A percentile compares a stretch with the other conserved stretches of the same genome.
Conservation (phyloP, 768 basidiomycete genomes). For the Atractiella rhizophila region DNA sequence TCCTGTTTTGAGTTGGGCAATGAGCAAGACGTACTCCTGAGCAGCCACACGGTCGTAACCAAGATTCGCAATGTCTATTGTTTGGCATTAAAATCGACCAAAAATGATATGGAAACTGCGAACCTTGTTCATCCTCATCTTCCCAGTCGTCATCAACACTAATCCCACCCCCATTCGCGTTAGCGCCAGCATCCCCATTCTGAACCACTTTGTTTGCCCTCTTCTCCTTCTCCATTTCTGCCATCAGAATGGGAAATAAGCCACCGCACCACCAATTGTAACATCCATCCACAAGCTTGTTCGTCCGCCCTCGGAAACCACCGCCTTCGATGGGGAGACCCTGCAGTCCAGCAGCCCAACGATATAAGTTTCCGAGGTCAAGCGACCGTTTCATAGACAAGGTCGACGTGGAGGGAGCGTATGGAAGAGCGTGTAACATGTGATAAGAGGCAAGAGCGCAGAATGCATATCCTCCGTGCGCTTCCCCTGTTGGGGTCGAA, state of each 20-base stretch:
- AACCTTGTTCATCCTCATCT: constrained; percentile 18
- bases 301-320: constrained; percentile 77
- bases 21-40: constrained; percentile 63
- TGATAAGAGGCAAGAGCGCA: constrained; percentile 70
- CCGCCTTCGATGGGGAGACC: constrained; percentile 58
- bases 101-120: background rate
- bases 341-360: constrained; percentile 74
- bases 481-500: constrained; percentile 54
- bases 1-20: constrained; percentile 60
- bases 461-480: constrained; percentile 93
- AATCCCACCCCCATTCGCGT: background rate
- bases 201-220: constrained; percentile 13
- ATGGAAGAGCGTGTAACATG: constrained; percentile 28
- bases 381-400: constrained; percentile 19
- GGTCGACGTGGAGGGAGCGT: background rate
- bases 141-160: no score
- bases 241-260: constrained; percentile 40
- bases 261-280: constrained; percentile 99
- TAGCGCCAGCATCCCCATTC: background rate
- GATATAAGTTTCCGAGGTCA: constrained; percentile 34
- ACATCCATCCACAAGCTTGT: constrained; percentile 97
- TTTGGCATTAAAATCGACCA: background rate
- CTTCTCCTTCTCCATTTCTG: constrained; percentile 22
- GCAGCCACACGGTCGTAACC: constrained; percentile 29
- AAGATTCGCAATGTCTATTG: background rate